Percentiles rank a stretch among this genome's conserved stretches.
phyloP scores from a whole-genome alignment of 2,329 filamentous ascomycete genomes.

The Magnaporthiopsis incrustans region DNA sequence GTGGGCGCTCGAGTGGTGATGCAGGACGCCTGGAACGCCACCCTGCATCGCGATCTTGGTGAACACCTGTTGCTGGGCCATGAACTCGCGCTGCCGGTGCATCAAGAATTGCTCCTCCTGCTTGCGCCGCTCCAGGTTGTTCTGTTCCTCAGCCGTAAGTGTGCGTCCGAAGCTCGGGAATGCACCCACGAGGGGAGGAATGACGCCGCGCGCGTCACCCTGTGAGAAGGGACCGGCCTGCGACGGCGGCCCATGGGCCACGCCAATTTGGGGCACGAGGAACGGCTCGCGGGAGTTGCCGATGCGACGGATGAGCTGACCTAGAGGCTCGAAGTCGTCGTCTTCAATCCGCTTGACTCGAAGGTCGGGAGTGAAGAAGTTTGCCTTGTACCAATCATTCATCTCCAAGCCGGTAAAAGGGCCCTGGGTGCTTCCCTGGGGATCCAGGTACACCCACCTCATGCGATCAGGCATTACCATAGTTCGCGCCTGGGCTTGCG shows the following conservation, averaged over 20 bases:
- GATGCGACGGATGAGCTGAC: conserved; percentile 89
- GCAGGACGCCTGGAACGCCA: conserved; percentile 47
- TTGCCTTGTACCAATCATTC: conserved; percentile 99
- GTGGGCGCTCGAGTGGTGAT: conserved; percentile 91
- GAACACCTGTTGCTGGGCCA: conserved; percentile 65
- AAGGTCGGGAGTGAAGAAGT: conserved; percentile 92
- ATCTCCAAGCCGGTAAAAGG: conserved; percentile 96
- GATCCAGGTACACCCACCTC: conserved; percentile 97
- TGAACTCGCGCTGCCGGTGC: conserved; percentile 89
- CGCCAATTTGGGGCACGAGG: conserved; percentile 92
- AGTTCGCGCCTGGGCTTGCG: conserved; percentile 57
- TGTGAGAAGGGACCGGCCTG: conserved; percentile 39
- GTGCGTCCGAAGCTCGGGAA: conserved; percentile 97
- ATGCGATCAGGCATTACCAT: conserved; percentile 99
- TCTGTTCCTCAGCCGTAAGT: conserved; percentile 93
- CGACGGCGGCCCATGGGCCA: conserved; percentile 73
- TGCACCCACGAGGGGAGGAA: conserved; percentile 84
- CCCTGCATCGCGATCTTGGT: conserved; percentile 60
- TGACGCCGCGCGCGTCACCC: conserved; percentile 50
- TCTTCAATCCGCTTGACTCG: conserved; percentile 95
- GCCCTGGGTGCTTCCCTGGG: conserved; percentile 83
- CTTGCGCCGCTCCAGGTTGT: conserved; percentile 90
- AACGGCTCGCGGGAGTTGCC: conserved; percentile 97
- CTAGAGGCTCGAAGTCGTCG: conserved; percentile 85
- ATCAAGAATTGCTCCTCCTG: conserved; percentile 97